Evolutionary conservation across 805 yeast genomes (phyloP).

Genomic region (Lipomyces orientalis): DNA sequence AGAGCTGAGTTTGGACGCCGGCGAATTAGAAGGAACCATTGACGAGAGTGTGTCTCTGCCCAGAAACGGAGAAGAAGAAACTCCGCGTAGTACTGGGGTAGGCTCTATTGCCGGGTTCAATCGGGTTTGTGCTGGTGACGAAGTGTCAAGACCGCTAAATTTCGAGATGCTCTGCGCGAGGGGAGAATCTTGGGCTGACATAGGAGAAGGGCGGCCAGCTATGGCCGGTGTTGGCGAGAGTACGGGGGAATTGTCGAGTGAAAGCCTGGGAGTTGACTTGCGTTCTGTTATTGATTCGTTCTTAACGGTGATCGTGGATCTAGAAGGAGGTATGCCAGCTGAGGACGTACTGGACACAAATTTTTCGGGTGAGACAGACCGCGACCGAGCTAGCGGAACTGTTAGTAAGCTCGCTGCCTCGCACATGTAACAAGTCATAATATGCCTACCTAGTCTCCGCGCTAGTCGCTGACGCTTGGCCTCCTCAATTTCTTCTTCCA

Average conservation of each 20-base stretch:
- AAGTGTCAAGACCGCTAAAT: not conserved
- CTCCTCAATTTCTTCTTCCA: slow-evolving; percentile 34
- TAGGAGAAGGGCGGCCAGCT: not conserved
- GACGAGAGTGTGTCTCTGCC: not conserved
- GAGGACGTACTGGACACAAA: not conserved
- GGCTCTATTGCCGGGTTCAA: not conserved
- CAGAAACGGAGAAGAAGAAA: not conserved
- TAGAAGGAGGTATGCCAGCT: not conserved
- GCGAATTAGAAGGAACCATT: not conserved
- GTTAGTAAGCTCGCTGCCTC: not conserved
- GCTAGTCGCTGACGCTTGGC: slow-evolving; percentile 27
- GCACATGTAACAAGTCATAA: not conserved
- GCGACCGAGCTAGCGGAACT: slow-evolving; percentile 20
- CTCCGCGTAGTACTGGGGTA: not conserved
- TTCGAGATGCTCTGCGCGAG: not conserved
- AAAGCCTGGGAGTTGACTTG: slow-evolving; percentile 6
- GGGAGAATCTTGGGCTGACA: not conserved
- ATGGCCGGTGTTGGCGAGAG: slow-evolving; percentile 5
- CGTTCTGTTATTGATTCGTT: not conserved
- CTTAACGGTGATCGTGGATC: not conserved
- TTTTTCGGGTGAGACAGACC: slow-evolving; percentile 10
- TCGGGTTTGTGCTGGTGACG: not conserved
- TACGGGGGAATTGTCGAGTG: slow-evolving; percentile 6
- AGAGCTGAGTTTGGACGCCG: not conserved
- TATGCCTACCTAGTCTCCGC: slow-evolving; percentile 23